phyloP scores from a whole-genome alignment of 345 rosid species.

The Anastatica hierochuntica region DNA sequence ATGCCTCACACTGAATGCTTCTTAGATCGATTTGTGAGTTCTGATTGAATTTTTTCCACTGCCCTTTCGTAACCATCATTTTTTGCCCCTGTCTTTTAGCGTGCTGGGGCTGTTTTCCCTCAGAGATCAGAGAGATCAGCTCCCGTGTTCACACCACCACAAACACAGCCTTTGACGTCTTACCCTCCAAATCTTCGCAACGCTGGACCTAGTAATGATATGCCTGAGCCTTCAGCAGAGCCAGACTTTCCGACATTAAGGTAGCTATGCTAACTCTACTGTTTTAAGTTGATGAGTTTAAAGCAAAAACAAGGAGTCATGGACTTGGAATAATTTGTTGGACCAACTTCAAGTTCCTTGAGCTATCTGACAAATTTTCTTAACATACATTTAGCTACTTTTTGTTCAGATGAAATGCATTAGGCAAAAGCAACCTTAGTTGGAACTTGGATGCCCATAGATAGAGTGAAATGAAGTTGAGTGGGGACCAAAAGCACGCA shows the following conservation, averaged over 20 bases:
- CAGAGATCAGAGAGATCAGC: constrained; percentile 82
- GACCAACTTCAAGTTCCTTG: no score
- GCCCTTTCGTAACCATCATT: constrained; percentile 5
- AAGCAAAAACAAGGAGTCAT: background rate
- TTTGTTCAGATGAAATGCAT: background rate
- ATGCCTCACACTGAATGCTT: background rate
- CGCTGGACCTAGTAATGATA: constrained; percentile 44
- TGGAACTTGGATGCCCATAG: background rate
- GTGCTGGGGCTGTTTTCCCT: constrained; percentile 97
- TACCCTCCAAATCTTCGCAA: constrained; percentile 72
- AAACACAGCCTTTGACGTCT: constrained; percentile 83
- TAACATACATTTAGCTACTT: background rate
- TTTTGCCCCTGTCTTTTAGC: constrained; percentile 43
- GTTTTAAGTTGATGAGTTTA: background rate
- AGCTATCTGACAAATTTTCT: no score
- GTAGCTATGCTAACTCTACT: constrained; percentile 28
- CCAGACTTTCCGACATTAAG: constrained; percentile 86
- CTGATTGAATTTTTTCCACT: background rate
- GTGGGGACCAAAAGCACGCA: background rate
- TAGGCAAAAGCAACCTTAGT: background rate
- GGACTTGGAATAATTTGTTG: background rate
- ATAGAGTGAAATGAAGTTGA: background rate
- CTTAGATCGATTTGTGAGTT: background rate
- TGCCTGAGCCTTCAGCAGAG: constrained; percentile 67
- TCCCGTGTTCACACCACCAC: constrained; percentile 91